A percentile compares a stretch with the other conserved stretches of the same genome.
phyloP scores from a whole-genome alignment of 345 rosid species.

The Arabidopsis arenosa region DNA sequence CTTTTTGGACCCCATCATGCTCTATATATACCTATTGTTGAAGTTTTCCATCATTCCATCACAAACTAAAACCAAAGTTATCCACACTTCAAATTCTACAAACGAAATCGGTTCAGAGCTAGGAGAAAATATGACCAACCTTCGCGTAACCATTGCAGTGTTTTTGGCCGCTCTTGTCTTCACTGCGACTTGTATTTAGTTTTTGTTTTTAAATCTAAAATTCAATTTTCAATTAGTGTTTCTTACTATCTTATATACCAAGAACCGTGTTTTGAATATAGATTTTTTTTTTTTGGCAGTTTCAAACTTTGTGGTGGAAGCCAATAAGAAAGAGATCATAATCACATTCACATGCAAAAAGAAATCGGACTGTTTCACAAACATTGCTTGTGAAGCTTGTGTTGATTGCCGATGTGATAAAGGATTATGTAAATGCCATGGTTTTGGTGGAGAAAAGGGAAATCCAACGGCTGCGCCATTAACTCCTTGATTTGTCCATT shows the following conservation, averaged over 20 bases:
- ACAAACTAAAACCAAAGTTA: neutral
- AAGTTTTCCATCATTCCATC: slow-evolving; percentile 4
- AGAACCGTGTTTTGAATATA: neutral
- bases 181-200: neutral
- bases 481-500: neutral
- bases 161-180: slow-evolving; percentile 20
- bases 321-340: neutral
- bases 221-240: neutral
- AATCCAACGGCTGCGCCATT: slow-evolving; percentile 5
- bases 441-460: neutral
- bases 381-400: slow-evolving; percentile 28
- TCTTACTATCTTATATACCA: neutral
- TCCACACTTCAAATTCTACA: neutral
- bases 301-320: slow-evolving; percentile 16
- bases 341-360: slow-evolving; percentile 17
- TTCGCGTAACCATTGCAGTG: slow-evolving; percentile 14
- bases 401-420: slow-evolving; percentile 32
- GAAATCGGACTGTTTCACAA: slow-evolving; percentile 15
- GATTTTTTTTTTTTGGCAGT: neutral
- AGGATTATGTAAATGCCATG: slow-evolving; percentile 26
- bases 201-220: neutral
- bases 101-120: slow-evolving; percentile 5
- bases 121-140: slow-evolving; percentile 23
- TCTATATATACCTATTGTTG: neutral
- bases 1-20: neutral